Conservation (phyloP, 257 asterid genomes). For the Mitragyna speciosa region DNA sequence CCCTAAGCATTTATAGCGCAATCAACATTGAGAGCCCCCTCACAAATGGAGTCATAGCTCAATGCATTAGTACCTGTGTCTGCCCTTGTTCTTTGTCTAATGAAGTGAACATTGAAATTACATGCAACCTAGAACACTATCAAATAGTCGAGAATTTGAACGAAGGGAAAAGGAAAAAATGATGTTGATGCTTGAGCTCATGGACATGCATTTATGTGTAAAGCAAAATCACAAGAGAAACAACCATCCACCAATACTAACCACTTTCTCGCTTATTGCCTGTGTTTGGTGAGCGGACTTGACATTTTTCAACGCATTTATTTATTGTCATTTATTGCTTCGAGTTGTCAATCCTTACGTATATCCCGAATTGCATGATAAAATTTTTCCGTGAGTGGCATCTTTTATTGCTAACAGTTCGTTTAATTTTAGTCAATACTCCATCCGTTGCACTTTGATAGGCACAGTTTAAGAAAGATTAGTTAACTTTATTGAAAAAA, state of each 20-base stretch:
- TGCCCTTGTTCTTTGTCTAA: background rate
- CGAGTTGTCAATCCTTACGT: background rate
- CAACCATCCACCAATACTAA: background rate
- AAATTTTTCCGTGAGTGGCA: background rate
- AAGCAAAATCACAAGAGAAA: background rate
- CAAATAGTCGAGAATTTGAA: too few relatives aligned
- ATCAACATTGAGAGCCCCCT: background rate
- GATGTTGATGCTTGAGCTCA: background rate
- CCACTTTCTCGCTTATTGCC: background rate
- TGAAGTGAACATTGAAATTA: too few relatives aligned
- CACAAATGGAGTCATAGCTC: background rate
- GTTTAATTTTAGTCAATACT: background rate
- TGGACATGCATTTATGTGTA: background rate
- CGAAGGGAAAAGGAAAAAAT: background rate
- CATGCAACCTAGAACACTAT: too few relatives aligned
- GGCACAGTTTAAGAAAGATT: too few relatives aligned
- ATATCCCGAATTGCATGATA: background rate
- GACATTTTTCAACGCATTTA: background rate
- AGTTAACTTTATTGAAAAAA: too few relatives aligned
- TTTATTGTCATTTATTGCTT: background rate
- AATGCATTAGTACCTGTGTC: background rate
- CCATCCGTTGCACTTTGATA: too few relatives aligned
- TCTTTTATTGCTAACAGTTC: background rate
- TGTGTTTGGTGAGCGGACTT: background rate
- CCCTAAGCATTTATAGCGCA: background rate